Evolutionary conservation across 768 basidiomycete species (phyloP).

Genomic region (Rhizopogon sp.): DNA sequence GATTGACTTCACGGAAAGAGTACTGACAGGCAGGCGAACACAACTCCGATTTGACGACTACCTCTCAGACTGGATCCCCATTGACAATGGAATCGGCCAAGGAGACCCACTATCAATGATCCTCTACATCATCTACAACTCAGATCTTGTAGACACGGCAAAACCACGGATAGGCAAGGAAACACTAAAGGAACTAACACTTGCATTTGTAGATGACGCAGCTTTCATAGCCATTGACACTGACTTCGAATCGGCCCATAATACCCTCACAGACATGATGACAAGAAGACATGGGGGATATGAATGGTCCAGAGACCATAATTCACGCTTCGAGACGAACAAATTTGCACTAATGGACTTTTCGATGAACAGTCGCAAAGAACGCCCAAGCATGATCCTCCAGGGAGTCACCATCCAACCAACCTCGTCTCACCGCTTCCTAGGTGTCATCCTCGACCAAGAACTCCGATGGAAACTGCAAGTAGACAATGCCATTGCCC

Average conservation of each 20-base stretch:
- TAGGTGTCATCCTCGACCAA: not conserved
- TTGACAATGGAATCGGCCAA: slow-evolving; percentile 20
- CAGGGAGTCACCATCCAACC: not conserved
- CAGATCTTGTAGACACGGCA: slow-evolving; percentile 13
- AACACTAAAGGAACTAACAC: too few relatives aligned
- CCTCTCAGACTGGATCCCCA: slow-evolving; percentile 8
- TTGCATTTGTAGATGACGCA: too few relatives aligned
- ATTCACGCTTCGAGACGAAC: slow-evolving; percentile 12
- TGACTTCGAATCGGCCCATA: too few relatives aligned
- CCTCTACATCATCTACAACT: slow-evolving; percentile 22
- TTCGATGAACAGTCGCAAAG: not conserved
- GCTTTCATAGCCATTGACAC: too few relatives aligned
- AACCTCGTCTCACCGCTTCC: not conserved
- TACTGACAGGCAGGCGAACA: too few relatives aligned
- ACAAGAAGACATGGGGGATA: slow-evolving; percentile 6
- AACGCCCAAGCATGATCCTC: not conserved
- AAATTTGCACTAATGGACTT: slow-evolving; percentile 9
- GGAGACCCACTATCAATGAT: slow-evolving; percentile 21
- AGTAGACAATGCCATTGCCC: too few relatives aligned
- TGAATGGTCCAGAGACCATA: slow-evolving; percentile 9
- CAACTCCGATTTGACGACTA: too few relatives aligned
- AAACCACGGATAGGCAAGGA: not conserved
- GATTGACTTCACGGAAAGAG: too few relatives aligned
- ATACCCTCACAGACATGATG: slow-evolving; percentile 4
- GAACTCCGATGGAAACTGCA: not conserved